Conservation (phyloP, 306 rosid genomes). For the Bauhinia variegata region DNA sequence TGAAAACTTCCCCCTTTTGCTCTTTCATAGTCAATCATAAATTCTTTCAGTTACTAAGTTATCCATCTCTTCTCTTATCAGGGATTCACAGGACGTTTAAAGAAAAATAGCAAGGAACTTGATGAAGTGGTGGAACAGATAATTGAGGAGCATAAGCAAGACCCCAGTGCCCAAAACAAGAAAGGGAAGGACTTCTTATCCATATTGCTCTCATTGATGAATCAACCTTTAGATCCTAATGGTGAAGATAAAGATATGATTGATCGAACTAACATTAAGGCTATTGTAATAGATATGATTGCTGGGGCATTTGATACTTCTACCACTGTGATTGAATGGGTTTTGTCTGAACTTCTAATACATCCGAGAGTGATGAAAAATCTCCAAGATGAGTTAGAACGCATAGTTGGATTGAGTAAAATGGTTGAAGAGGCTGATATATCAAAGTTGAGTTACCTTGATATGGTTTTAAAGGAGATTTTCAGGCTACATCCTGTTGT, state of each 20-base stretch:
- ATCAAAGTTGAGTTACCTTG: slow-evolving; percentile 34
- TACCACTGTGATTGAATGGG: slow-evolving; percentile 36
- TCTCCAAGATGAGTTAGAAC: slow-evolving; percentile 48
- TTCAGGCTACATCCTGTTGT: slow-evolving; percentile 42
- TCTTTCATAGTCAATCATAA: too few relatives aligned
- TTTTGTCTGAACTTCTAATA: slow-evolving; percentile 46
- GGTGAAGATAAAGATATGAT: slow-evolving; percentile 34
- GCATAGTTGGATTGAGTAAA: slow-evolving; percentile 36
- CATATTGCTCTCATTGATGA: slow-evolving; percentile 34
- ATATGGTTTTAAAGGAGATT: slow-evolving; percentile 51
- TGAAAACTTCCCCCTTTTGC: too few relatives aligned
- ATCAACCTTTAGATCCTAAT: slow-evolving; percentile 35
- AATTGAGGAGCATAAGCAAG: slow-evolving; percentile 39
- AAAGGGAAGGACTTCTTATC: slow-evolving; percentile 34
- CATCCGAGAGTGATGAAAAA: slow-evolving; percentile 47
- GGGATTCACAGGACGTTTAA: slow-evolving; percentile 37
- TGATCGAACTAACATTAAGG: slow-evolving; percentile 46
- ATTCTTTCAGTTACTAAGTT: too few relatives aligned
- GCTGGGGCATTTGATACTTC: slow-evolving; percentile 31
- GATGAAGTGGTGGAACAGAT: slow-evolving; percentile 41
- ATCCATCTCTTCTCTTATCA: not conserved
- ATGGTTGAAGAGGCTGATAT: slow-evolving; percentile 47
- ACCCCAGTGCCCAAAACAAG: not conserved
- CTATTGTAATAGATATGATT: slow-evolving; percentile 42
- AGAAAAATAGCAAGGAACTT: slow-evolving; percentile 28